phyloP scores from a whole-genome alignment of 2,329 filamentous ascomycete genomes.

The Exophiala bonariae region DNA sequence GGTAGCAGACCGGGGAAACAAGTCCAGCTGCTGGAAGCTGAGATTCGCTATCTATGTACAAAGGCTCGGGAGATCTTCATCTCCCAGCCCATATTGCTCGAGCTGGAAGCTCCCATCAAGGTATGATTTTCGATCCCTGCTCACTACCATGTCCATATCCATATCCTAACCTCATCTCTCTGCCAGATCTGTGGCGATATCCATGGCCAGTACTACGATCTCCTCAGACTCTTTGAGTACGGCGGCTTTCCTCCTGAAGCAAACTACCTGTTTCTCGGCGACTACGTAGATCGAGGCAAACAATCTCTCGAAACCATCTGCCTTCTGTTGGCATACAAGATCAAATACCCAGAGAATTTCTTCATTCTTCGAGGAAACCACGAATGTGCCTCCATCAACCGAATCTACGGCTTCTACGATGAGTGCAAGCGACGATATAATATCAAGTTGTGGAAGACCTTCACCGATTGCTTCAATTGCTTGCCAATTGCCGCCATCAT shows the following conservation, averaged over 20 bases:
- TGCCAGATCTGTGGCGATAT: slow-evolving; percentile 96
- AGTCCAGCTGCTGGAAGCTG: slow-evolving; percentile 92
- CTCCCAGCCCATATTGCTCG: slow-evolving; percentile 94
- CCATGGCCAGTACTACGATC: slow-evolving; percentile 98
- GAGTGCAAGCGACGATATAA: slow-evolving; percentile 99
- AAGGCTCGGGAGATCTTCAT: slow-evolving; percentile 99
- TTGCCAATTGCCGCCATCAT: slow-evolving; percentile 97
- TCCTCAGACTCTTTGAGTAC: slow-evolving; percentile 96
- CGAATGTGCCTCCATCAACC: slow-evolving; percentile 98
- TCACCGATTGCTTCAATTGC: slow-evolving; percentile 99
- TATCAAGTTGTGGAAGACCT: slow-evolving; percentile 99
- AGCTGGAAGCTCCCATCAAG: slow-evolving; percentile 99
- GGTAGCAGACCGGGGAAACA: slow-evolving; percentile 98
- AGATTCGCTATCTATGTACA: slow-evolving; percentile 96
- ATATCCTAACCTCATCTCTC: background rate
- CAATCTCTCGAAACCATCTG: slow-evolving; percentile 99
- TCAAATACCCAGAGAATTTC: slow-evolving; percentile 99
- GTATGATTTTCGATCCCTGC: slow-evolving; percentile 52
- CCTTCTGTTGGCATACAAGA: slow-evolving; percentile 95
- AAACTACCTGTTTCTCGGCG: slow-evolving; percentile 98
- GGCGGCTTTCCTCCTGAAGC: slow-evolving; percentile 97
- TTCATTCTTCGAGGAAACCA: slow-evolving; percentile 98
- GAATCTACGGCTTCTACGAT: slow-evolving; percentile 99
- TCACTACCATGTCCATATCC: slow-evolving; percentile 2
- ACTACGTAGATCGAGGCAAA: slow-evolving; percentile 98